Base-by-base conservation (phyloP, 139 green algal genomes). In the Chlamydomonas eustigma region DNA sequence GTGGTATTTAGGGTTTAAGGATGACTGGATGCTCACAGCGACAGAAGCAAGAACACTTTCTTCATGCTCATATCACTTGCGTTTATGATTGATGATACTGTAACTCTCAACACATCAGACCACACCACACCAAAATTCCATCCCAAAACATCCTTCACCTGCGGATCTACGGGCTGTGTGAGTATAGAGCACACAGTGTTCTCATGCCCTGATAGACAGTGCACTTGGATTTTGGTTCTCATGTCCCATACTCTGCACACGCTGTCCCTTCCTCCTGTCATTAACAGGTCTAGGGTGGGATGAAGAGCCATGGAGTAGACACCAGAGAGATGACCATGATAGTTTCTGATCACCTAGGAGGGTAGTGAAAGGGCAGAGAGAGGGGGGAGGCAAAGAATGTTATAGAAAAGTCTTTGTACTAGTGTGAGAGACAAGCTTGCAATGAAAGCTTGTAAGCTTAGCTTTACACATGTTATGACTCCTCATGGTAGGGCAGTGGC, bases 231-330 rank as follows among this genome's bases (percentile, higher is more conserved):
- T 35, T 74, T 51, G 58, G 91, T 98, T 63, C 96, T 89, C 86
- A 98, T 98, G 91, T 99, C 96, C 96, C 96, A 99, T 68, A 99
- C 92, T 18, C 96, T 83, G 79, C 90, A 95, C 28, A 90, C 90
- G 67, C 83, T 91, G 86, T 99, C 95, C 0, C 95, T 81, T 58
- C 93, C 93, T 12, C 93, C 92, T 0, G 93, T 98, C 81, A 98
- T 93, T 33, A 99, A 80, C 12, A 99, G 51, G 79, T 99, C 94
- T 31, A 99, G 86, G 6, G 83, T 93, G 50, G 96, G 96, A 81
- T 99, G 96, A 70, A 98, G 86, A 18, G 92, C 89, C n/a, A 99
- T 84, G 64, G 83, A 92, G 86, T 98, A 99, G 31, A 99, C 91
- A 37, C 96, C 96, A 33, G 90, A 97, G 69, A 99, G 86, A 77